Evolutionary conservation across 805 yeast species (phyloP), one percentile per base, ranked within the genome.

Genomic region (Saturnispora zaruensis): DNA sequence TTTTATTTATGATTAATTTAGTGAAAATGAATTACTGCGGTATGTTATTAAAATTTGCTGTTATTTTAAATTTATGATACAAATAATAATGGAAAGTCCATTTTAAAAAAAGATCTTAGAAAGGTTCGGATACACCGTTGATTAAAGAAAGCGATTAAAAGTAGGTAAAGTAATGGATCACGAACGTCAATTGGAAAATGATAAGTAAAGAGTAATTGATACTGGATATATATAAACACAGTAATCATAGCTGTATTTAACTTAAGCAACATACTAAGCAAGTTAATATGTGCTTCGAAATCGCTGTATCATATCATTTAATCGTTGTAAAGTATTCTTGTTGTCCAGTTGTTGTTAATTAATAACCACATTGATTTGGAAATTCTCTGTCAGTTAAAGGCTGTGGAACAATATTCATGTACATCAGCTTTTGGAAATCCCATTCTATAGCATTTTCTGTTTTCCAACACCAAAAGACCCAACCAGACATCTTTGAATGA

Each of bases 381-480:
- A 50, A 63, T 51, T 49, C 49, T 57, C 69, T 65, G 30, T 52
- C 57, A 44, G 46, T 38, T 40, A 88, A 69, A 25, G 97, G 96
- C 65, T 78, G 84, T 44, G 97, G 96, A 76, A 90, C 82, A 37
- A 87, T 62, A 25, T 79, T 82, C 49, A 76, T 65, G 18, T 66
- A 71, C 20, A 77, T 66, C 58, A 90, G 75, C 55, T 71, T 70
- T 59, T 74, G 72, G 70, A 86, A 75, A 67, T 87, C 96, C 97
- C 97, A 90, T 65, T 90, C 96, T 49, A 83, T 64, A 20, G 87
- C 72, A 57, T 67, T 68, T 68, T 90, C 96, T 25, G 96, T 85
- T 74, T 89, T 90, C 84, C 87, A 89, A 65, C 84, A 79, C 97
- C 97, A 90, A 73, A 86, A 84, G 51, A 87, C 77, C 96, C 96